Conservation (phyloP, 306 rosid genomes). For the Phaseolus lunatus region DNA sequence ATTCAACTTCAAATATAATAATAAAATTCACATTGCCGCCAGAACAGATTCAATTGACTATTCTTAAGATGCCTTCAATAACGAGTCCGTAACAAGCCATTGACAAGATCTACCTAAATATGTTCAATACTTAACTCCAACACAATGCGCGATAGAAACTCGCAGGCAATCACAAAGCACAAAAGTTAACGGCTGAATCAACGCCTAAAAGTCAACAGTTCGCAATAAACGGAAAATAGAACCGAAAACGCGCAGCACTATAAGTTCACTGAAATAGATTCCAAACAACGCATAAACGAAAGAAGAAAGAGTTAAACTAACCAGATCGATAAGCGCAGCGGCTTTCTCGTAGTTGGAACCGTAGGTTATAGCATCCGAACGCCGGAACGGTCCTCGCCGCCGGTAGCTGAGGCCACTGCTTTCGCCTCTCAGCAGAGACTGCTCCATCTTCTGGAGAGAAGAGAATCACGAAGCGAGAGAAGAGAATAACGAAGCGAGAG, state of each 20-base stretch:
- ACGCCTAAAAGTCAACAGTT: conserved; percentile 3
- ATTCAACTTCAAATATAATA: conserved; percentile 28
- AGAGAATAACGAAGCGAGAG: neutral
- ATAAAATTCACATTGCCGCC: neutral
- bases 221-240: neutral
- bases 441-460: conserved; percentile 57
- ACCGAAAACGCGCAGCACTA: neutral
- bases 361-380: conserved; percentile 72
- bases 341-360: conserved; percentile 82
- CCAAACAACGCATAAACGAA: neutral
- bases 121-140: neutral
- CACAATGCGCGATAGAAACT: conserved; percentile 30
- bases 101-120: conserved; percentile 37
- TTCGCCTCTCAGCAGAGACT: conserved; percentile 70
- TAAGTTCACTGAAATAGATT: conserved; percentile 8
- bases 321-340: conserved; percentile 95
- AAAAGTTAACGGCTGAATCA: conserved; percentile 10
- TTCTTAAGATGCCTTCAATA: neutral
- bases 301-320: conserved; percentile 38
- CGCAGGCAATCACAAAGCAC: neutral
- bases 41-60: neutral
- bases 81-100: conserved; percentile 5
- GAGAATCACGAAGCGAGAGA: neutral
- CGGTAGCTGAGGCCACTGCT: conserved; percentile 51
- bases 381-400: conserved; percentile 39